Evolutionary conservation across 768 basidiomycete genomes (phyloP).

Genomic region (Podaxis pistillaris): DNA sequence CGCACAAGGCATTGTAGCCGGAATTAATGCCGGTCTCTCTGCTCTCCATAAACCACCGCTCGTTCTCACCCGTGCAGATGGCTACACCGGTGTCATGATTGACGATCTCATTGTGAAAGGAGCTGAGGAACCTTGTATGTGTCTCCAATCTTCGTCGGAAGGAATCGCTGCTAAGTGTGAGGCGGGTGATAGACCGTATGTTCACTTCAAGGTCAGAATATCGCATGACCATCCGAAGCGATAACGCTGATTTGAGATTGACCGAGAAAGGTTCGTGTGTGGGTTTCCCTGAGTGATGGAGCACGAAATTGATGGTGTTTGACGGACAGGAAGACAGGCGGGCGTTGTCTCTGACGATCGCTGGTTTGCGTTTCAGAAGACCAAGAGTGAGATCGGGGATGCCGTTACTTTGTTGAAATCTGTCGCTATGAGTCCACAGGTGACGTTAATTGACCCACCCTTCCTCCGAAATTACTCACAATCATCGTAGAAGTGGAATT

Average conservation of each 20-base stretch:
- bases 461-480: not conserved
- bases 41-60: constrained; percentile 57
- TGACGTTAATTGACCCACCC: constrained; percentile 12
- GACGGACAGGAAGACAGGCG: constrained; percentile 34
- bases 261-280: constrained; percentile 63
- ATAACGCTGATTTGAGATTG: constrained; percentile 84
- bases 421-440: constrained; percentile 42
- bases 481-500: constrained; percentile 28
- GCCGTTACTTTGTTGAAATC: constrained; percentile 35
- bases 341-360: constrained; percentile 46
- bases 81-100: constrained; percentile 87
- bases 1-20: constrained; percentile 85
- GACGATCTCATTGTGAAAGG: constrained; percentile 89
- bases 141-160: not conserved
- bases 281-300: not conserved
- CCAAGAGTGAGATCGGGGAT: constrained; percentile 32
- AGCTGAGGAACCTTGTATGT: constrained; percentile 86
- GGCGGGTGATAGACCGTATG: constrained; percentile 68
- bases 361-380: constrained; percentile 37
- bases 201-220: constrained; percentile 92
- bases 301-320: not conserved
- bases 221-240: constrained; percentile 81
- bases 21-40: constrained; percentile 81
- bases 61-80: constrained; percentile 77
- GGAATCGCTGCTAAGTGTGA: constrained; percentile 2